Evolutionary conservation across 768 basidiomycete species (phyloP), one percentile per base, ranked within the genome.

Genomic region (Amanita pallidorosea): DNA sequence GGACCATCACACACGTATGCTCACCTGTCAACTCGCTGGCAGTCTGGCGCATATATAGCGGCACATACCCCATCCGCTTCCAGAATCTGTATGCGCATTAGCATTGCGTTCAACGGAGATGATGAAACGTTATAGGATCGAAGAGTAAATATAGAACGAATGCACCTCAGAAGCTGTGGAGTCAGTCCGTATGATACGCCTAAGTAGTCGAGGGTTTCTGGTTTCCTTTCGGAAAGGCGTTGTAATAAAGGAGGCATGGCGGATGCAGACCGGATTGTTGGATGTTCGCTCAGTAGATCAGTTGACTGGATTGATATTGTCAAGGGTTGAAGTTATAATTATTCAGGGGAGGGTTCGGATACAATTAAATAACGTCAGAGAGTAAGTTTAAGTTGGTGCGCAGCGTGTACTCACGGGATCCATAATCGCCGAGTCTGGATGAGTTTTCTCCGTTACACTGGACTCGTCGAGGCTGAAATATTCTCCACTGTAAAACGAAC

Each of bases 161-260:
- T 4, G 57, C 69, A 84, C 84, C 85, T 73, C 36, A 98, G 75
- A 1, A 98, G 73, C 55, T 79, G 83, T 5, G 88, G 77, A 0
- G 94, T 97, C 45, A 99, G 70, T 5, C 96, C 96, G 62, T 95
- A 99, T 12, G 92, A 95, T 2, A 97, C 95, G 41, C 96, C 95
- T 5, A 99, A 72, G 61, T 95, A 99, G 65, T 98, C 95, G 20
- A 99, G 72, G 27, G 67, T 72, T 61, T 97, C 93, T 0, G 95
- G 95, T 64, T 85, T 88, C 29, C 87, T 77, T 62, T 97, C 94
- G 1, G 88, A 81, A 4, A 98, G 74, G 3, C 92, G 81, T 59
- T 94, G 91, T 1, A 99, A 76, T 4, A 99, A 75, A 1, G 95
- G 93, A 0, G 94, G 94, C 90, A 98, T 96, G 36, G 79, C 76